Conservation (phyloP, 306 rosid species). For the Quercus glauca region DNA sequence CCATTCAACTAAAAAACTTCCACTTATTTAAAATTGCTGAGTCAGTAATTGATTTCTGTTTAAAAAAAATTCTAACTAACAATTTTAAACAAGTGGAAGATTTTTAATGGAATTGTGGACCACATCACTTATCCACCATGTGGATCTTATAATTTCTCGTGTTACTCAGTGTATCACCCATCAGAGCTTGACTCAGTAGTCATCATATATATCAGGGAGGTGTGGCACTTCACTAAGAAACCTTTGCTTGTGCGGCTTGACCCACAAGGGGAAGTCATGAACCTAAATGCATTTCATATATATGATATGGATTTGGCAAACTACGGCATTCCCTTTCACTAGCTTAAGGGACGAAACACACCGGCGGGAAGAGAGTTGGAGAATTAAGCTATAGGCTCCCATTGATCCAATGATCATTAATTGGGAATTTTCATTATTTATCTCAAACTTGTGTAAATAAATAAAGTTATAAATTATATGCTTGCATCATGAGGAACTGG, state of each 20-base stretch:
- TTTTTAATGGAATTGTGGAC: no score
- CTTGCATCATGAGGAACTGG: no score
- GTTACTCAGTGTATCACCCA: constrained; percentile 46
- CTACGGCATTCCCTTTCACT: constrained; percentile 59
- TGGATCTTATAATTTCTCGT: no score
- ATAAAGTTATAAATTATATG: no score
- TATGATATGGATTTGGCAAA: constrained; percentile 70
- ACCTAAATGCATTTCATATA: constrained; percentile 56
- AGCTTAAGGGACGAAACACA: constrained; percentile 40
- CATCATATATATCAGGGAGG: constrained; percentile 43
- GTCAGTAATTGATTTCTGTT: no score
- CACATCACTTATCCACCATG: no score
- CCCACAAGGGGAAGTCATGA: constrained; percentile 45
- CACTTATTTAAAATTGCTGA: no score
- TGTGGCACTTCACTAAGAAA: constrained; percentile 50
- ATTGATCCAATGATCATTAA: constrained; percentile 23
- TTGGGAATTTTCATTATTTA: constrained; percentile 36
- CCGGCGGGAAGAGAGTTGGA: constrained; percentile 53
- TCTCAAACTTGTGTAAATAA: no score
- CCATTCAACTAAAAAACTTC: no score
- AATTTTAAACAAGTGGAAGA: no score
- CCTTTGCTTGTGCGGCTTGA: constrained; percentile 56
- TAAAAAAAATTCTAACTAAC: no score
- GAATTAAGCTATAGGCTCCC: constrained; percentile 38
- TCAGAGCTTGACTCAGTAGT: constrained; percentile 29